Evolutionary conservation across 768 basidiomycete genomes (phyloP).

Genomic region (Mycena amicta): DNA sequence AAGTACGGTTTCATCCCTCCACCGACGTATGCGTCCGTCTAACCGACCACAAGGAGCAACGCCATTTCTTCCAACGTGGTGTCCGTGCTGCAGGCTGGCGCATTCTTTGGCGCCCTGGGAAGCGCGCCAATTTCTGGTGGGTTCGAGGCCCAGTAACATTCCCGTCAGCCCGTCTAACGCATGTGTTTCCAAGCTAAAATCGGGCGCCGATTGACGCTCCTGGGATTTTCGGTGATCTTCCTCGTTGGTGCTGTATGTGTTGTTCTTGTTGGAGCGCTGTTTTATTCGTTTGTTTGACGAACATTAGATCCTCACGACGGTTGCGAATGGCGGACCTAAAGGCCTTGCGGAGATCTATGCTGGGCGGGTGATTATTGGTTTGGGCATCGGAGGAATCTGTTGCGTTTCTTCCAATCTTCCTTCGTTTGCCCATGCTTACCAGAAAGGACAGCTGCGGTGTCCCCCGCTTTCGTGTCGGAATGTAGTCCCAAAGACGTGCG

Average conservation of each 20-base stretch:
- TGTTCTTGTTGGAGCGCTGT: too few relatives aligned
- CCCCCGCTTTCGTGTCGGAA: constrained; percentile 86
- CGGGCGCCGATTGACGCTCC: constrained; percentile 67
- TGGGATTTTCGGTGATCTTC: constrained; percentile 67
- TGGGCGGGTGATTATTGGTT: constrained; percentile 77
- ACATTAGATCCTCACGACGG: constrained; percentile 73
- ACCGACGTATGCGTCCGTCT: not conserved
- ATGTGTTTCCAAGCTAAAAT: constrained; percentile 47
- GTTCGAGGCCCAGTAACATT: constrained; percentile 18
- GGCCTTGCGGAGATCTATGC: constrained; percentile 75
- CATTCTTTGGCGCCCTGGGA: constrained; percentile 84
- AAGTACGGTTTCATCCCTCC: constrained; percentile 6
- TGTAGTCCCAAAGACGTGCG: constrained; percentile 86
- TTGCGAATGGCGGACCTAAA: constrained; percentile 52
- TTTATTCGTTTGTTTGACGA: too few relatives aligned
- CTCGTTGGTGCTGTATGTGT: constrained; percentile 71
- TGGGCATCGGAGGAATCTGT: constrained; percentile 85
- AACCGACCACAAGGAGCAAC: constrained; percentile 35
- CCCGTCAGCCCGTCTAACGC: not conserved
- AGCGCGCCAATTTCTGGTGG: constrained; percentile 71
- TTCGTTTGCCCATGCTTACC: not conserved
- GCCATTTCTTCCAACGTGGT: constrained; percentile 81
- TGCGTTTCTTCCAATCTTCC: constrained; percentile 20
- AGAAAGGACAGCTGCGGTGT: constrained; percentile 49
- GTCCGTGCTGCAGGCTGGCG: constrained; percentile 84